phyloP scores from a whole-genome alignment of 1,284 basidiomycete species.

The Trametes polyzona region DNA sequence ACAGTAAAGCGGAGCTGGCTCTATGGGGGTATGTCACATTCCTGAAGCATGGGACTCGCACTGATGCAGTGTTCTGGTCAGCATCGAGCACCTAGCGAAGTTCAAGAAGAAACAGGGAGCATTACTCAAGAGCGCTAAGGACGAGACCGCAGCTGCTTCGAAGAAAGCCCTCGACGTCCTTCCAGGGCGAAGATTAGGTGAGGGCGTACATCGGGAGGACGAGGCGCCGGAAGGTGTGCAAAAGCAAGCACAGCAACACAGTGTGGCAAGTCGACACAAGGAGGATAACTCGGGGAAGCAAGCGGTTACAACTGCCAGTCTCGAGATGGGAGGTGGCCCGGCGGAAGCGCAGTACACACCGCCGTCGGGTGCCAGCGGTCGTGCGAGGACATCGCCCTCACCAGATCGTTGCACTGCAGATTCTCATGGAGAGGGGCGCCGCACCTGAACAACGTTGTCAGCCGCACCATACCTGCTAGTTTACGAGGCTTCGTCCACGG shows the following conservation, averaged over 20 bases:
- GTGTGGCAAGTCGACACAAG: background rate
- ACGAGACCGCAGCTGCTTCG: conserved; percentile 10
- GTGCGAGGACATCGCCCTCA: too few species aligned
- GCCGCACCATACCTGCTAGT: too few species aligned
- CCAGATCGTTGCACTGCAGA: too few species aligned
- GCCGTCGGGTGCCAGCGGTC: too few species aligned
- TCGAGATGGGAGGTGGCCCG: too few species aligned
- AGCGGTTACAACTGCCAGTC: too few species aligned
- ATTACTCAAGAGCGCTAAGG: conserved; percentile 38
- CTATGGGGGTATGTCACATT: conserved; percentile 52
- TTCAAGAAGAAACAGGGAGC: conserved; percentile 46
- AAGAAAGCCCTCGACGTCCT: conserved; percentile 2
- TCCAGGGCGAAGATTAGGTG: background rate
- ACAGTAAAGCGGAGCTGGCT: conserved; percentile 61
- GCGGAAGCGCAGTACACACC: too few species aligned
- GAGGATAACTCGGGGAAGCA: background rate
- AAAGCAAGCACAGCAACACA: background rate
- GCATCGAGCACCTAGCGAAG: conserved; percentile 51
- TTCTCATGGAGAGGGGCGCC: too few species aligned
- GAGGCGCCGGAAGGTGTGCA: conserved; percentile 27
- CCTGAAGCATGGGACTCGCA: background rate
- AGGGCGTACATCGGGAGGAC: conserved; percentile 3
- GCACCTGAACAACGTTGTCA: too few species aligned
- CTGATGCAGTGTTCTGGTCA: conserved; percentile 25
- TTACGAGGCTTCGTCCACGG: too few species aligned